Conservation (phyloP, 192 early-diverging fungal species). For the Spizellomyces punctatus region DNA sequence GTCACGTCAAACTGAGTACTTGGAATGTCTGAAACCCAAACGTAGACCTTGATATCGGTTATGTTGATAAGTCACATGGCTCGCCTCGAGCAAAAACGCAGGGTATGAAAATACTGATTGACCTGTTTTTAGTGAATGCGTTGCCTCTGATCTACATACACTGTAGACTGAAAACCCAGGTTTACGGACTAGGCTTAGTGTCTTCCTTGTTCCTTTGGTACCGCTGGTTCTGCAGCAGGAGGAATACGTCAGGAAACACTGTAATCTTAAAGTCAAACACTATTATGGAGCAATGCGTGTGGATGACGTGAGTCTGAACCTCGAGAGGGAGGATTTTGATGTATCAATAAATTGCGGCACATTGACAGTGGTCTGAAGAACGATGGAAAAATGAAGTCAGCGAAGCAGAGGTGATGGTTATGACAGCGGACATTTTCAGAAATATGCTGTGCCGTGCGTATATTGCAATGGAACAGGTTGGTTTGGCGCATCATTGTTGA, state of each 20-base stretch:
- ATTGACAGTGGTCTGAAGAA: conserved; percentile 12
- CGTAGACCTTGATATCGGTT: conserved; percentile 17
- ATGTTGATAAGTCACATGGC: conserved; percentile 19
- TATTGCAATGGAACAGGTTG: conserved; percentile 60
- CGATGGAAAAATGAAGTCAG: conserved; percentile 35
- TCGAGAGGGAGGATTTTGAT: background rate
- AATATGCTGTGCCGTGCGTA: conserved; percentile 72
- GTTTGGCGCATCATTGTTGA: background rate
- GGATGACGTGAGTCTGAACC: conserved; percentile 41
- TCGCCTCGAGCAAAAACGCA: background rate
- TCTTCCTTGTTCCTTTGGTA: conserved; percentile 86
- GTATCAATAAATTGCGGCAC: background rate
- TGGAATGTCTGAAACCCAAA: background rate
- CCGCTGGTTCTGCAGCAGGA: conserved; percentile 88
- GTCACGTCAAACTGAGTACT: background rate
- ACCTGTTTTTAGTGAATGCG: too few species aligned
- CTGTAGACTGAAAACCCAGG: too few species aligned
- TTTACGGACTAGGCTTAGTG: conserved; percentile 5
- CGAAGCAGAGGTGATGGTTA: conserved; percentile 75
- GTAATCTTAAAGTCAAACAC: conserved; percentile 59
- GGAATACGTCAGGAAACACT: conserved; percentile 71
- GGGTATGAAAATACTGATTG: too few species aligned
- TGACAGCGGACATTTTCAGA: conserved; percentile 87
- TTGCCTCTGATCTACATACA: too few species aligned
- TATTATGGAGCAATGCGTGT: conserved; percentile 73